Base-by-base conservation (phyloP, 2,329 filamentous ascomycete species). In the Venturia aucupariae region DNA sequence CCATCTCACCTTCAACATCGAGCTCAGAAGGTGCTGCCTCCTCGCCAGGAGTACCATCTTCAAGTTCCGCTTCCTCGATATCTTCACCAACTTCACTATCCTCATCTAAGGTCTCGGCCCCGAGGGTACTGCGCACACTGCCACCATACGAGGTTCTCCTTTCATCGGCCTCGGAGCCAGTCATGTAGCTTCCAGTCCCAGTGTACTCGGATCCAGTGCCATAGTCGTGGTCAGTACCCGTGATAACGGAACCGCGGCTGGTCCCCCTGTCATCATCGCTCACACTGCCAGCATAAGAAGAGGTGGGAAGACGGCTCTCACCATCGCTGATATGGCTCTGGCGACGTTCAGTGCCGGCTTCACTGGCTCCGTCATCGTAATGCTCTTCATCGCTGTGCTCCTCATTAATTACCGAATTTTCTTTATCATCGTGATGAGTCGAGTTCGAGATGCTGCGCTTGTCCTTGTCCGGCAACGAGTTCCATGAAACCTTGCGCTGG, bases 121-220 rank as follows among this genome's bases (percentile, higher is more conserved):
- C 74, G 7, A 74, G 64, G 0, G 71, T 72, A 11, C 75, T 76
- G 59, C 71, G 72, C 5, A 72, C 71, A 4, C 76, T 73, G 51
- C 72, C 76, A 41, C 76, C 77, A 38, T 77, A 73, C 17, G 77
- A 79, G 7, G 74, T 77, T 32, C 79, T 75, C n/a, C 78, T 73
- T 61, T 77, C 75, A 13, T 48, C 32, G 38, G 78, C 67, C 44
- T 80, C 78, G 66, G 75, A 79, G 62, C 78, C 79, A 0, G 77
- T 80, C 72, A 80, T 75, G 71, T 81, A 81, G 27, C 75, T 76
- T 10, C 72, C 78, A 65, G 76, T 78, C 8, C 72, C 79, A 66
- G 77, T 78, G 67, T 78, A 75, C 60, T 80, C 77, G 64, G 66
- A 71, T 63, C 74, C 71, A 44, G 75, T 74, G 48, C 68, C 71